Conservation (phyloP, 495 filamentous ascomycete species). For the Durotheca rogersii region DNA sequence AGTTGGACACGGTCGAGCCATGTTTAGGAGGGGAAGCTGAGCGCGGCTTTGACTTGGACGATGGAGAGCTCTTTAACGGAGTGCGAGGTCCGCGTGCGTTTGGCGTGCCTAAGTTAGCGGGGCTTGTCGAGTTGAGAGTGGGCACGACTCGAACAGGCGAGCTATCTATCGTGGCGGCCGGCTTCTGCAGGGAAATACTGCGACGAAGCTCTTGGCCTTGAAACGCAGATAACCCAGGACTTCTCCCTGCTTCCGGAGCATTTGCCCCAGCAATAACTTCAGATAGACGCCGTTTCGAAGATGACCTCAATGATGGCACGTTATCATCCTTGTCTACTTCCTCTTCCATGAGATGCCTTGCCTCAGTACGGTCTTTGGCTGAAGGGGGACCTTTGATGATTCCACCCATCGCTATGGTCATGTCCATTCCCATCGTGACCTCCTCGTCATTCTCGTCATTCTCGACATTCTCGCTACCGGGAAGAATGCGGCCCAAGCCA, state of each 20-base stretch:
- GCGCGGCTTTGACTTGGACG: conserved; percentile 24
- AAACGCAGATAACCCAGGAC: conserved; percentile 58
- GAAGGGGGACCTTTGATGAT: conserved; percentile 46
- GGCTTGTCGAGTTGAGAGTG: conserved; percentile 52
- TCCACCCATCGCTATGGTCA: conserved; percentile 58
- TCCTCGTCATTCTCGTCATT: conserved; percentile 49
- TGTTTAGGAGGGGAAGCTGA: conserved; percentile 25
- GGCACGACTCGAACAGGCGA: conserved; percentile 32
- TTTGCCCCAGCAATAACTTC: conserved; percentile 45
- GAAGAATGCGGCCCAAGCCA: conserved; percentile 68
- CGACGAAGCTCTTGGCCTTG: conserved; percentile 56
- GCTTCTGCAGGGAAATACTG: conserved; percentile 44
- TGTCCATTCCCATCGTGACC: conserved; percentile 58
- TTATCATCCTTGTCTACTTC: conserved; percentile 57
- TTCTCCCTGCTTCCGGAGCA: conserved; percentile 61
- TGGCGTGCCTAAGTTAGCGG: conserved; percentile 55
- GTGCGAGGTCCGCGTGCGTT: conserved; percentile 51
- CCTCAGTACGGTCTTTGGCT: conserved; percentile 47
- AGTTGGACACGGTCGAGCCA: background rate
- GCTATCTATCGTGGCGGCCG: conserved; percentile 44
- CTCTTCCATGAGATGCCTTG: conserved; percentile 60
- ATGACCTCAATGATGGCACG: conserved; percentile 54
- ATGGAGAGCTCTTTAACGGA: conserved; percentile 55
- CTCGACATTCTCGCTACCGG: conserved; percentile 32
- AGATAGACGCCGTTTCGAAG: conserved; percentile 38